phyloP scores from a whole-genome alignment of 2,329 filamentous ascomycete species.

The Monilinia aucupariae region DNA sequence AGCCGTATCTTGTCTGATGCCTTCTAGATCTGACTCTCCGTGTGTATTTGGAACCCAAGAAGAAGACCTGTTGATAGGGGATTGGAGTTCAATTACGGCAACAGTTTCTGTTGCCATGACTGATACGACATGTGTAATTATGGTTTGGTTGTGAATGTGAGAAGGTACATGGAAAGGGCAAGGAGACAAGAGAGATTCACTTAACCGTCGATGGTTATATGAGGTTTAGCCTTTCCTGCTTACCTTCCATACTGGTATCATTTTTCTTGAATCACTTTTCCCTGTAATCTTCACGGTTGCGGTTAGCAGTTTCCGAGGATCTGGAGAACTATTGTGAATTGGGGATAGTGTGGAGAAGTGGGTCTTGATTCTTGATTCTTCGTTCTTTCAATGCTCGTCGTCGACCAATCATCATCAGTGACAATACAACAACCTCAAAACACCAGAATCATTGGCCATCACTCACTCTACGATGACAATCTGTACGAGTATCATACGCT shows the following conservation, averaged over 20 bases:
- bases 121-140: neutral
- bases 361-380: neutral
- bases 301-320: neutral
- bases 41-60: neutral
- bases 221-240: too few species aligned
- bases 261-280: neutral
- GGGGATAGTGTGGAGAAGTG: neutral
- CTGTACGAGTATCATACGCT: too few species aligned
- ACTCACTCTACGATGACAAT: too few species aligned
- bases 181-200: neutral
- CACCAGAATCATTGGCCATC: too few species aligned
- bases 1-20: slow-evolving; percentile 7
- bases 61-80: neutral
- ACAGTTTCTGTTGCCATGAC: neutral
- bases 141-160: too few species aligned
- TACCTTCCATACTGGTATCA: too few species aligned
- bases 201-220: neutral
- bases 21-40: neutral
- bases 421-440: too few species aligned
- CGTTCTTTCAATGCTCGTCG: neutral
- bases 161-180: neutral
- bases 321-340: neutral
- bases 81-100: neutral
- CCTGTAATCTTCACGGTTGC: neutral
- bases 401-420: neutral